A percentile compares a stretch with the other conserved stretches of the same genome.
phyloP scores from a whole-genome alignment of 2,329 filamentous ascomycete genomes.

The Mollisiaceae sp. region DNA sequence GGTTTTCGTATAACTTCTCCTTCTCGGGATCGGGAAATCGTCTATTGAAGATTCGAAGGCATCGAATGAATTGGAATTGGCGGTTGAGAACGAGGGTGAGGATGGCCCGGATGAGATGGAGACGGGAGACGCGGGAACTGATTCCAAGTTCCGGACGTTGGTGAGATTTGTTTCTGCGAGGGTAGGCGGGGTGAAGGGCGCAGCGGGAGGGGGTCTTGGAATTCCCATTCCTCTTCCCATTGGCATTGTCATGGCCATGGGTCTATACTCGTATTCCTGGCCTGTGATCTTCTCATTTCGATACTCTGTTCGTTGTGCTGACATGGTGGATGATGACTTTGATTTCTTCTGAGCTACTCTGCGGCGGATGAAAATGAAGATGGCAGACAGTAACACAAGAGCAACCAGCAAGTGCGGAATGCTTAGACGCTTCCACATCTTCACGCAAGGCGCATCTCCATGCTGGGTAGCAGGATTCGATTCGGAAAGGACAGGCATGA shows the following conservation, averaged over 20 bases:
- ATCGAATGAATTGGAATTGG: constrained; percentile 1
- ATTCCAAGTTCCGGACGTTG: constrained; percentile 7
- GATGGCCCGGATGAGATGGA: constrained; percentile 7
- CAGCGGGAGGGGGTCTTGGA: constrained; percentile 8
- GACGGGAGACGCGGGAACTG: constrained; percentile 4
- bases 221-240: not conserved
- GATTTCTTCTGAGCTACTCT: not conserved
- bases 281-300: not conserved
- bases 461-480: constrained; percentile 10
- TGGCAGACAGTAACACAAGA: constrained; percentile 13
- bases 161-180: constrained; percentile 1
- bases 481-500: constrained; percentile 25
- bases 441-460: not conserved
- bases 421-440: not conserved
- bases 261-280: not conserved
- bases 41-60: not conserved
- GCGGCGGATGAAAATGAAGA: not conserved
- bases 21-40: constrained; percentile 14
- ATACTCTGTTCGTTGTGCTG: not conserved
- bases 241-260: not conserved
- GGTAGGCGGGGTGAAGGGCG: constrained; percentile 10
- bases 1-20: constrained; percentile 33
- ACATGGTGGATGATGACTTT: not conserved
- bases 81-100: not conserved
- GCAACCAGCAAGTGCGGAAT: constrained; percentile 14